A percentile compares a stretch with the other conserved stretches of the same genome.
Conservation (phyloP, 2,329 filamentous ascomycete species). For the Colletotrichum sp. region DNA sequence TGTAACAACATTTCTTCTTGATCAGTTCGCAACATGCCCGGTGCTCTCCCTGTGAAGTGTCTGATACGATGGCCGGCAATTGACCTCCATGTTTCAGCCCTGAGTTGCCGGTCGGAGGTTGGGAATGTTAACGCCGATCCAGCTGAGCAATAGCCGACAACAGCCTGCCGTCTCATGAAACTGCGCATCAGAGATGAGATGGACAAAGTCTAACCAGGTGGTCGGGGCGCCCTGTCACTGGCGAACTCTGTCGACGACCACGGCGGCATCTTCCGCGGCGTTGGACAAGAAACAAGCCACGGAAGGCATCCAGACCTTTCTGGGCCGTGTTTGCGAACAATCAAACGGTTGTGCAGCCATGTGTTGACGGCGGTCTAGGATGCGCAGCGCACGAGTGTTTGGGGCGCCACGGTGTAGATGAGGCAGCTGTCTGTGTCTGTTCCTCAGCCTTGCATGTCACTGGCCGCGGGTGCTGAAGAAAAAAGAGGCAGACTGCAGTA, state of each 20-base stretch:
- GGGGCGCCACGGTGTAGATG: not conserved
- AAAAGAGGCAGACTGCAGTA: not conserved
- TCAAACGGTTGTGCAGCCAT: not conserved
- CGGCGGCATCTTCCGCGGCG: not conserved
- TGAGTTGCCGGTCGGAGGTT: not conserved
- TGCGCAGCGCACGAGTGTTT: not conserved
- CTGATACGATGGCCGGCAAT: not conserved
- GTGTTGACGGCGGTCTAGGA: not conserved
- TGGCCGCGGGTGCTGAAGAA: not conserved
- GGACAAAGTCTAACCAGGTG: not conserved
- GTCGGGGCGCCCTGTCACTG: not conserved
- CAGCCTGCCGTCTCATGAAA: not conserved
- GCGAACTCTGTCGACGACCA: not conserved
- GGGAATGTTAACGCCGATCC: not conserved
- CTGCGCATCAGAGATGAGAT: not conserved
- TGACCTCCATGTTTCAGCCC: not conserved
- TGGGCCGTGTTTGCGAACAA: not conserved
- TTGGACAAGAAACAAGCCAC: not conserved
- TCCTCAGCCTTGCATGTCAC: slow-evolving; percentile 12
- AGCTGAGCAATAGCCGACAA: not conserved
- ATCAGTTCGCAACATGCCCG: not conserved
- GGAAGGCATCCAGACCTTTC: not conserved
- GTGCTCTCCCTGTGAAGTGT: not conserved
- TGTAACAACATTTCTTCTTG: not conserved
- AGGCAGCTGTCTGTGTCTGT: not conserved